Conservation (phyloP, 2,329 filamentous ascomycete species). For the Fusarium vanettenii region DNA sequence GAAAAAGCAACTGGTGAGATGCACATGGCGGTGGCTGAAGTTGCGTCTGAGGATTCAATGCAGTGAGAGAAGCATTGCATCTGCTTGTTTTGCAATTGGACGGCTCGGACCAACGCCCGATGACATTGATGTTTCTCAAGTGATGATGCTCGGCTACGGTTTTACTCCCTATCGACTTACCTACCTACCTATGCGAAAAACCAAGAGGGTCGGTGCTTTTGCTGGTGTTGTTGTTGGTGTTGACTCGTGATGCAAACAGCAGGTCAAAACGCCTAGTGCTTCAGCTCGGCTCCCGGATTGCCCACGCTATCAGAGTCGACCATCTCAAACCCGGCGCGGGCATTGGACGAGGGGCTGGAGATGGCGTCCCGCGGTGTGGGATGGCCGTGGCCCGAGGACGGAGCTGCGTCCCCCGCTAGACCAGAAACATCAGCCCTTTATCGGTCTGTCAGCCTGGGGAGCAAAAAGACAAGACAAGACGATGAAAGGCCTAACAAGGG, state of each 20-base stretch:
- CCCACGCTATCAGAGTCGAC: neutral
- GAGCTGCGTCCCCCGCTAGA: neutral
- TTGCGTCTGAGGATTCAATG: conserved; percentile 2
- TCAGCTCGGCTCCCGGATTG: neutral
- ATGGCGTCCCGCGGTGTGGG: conserved; percentile 1
- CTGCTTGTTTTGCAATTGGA: neutral
- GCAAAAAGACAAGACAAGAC: neutral
- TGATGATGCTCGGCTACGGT: neutral
- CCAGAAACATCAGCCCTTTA: neutral
- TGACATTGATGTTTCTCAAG: neutral
- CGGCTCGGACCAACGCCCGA: neutral
- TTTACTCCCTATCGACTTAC: neutral
- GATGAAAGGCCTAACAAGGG: neutral
- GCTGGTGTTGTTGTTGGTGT: neutral
- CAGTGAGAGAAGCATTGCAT: neutral
- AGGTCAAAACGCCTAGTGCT: neutral
- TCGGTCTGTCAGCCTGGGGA: neutral
- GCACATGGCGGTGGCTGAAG: conserved; percentile 1
- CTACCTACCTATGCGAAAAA: neutral
- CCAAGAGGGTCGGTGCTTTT: neutral
- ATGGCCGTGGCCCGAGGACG: neutral
- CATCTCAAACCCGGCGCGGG: neutral
- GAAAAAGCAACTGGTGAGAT: neutral
- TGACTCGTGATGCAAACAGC: neutral
- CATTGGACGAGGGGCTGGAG: conserved; percentile 1